A percentile compares a stretch with the other conserved stretches of the same genome.
Conservation (phyloP, 345 rosid genomes). For the Pelargonium nanum region DNA sequence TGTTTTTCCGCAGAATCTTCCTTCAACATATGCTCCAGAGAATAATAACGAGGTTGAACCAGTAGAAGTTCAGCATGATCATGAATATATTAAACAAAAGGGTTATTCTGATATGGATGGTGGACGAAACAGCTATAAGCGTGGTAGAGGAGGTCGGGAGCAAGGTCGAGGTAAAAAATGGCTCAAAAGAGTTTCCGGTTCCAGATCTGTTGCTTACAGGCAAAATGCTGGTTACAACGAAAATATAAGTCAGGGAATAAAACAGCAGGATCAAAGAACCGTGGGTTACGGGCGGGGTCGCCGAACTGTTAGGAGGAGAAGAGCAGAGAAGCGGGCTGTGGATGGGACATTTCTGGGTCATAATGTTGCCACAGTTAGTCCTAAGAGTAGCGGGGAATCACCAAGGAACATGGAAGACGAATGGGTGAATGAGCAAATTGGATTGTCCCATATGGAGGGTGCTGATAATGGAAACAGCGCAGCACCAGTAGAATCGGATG, state of each 20-base stretch:
- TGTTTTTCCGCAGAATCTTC: conserved; percentile 41
- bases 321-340: conserved; percentile 42
- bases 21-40: conserved; percentile 28
- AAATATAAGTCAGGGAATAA: conserved; percentile 26
- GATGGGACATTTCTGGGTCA: conserved; percentile 16
- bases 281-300: conserved; percentile 60
- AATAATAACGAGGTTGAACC: conserved; percentile 41
- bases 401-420: conserved; percentile 24
- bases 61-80: conserved; percentile 31
- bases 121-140: conserved; percentile 39
- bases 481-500: conserved; percentile 56
- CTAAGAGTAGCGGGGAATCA: conserved; percentile 11
- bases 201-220: conserved; percentile 26
- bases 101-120: conserved; percentile 23
- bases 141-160: conserved; percentile 45
- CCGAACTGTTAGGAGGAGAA: conserved; percentile 68
- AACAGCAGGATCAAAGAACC: conserved; percentile 34
- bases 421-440: conserved; percentile 30
- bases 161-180: conserved; percentile 42
- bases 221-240: conserved; percentile 26
- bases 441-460: conserved; percentile 31
- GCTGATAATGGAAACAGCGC: conserved; percentile 52
- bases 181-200: conserved; percentile 37
- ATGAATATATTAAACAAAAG: conserved; percentile 22
- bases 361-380: conserved; percentile 12